Percentiles rank a stretch among this genome's conserved stretches.
Conservation (phyloP, 306 rosid species). For the Delonix regia region DNA sequence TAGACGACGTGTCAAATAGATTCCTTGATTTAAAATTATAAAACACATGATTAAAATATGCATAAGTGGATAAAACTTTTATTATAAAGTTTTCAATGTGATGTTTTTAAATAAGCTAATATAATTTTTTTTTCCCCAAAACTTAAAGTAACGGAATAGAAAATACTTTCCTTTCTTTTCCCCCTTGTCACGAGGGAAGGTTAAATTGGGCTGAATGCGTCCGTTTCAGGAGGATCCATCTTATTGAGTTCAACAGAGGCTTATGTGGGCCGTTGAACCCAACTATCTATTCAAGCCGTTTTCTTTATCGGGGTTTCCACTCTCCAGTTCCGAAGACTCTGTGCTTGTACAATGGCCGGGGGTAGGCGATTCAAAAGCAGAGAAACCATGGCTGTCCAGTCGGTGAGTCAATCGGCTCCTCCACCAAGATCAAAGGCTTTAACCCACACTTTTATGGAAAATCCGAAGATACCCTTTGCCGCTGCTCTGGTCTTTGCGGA, state of each 20-base stretch:
- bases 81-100: too few species aligned
- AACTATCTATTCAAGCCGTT: background rate
- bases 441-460: conserved; percentile 1
- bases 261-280: background rate
- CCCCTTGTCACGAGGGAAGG: background rate
- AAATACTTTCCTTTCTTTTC: background rate
- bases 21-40: too few species aligned
- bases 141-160: too few species aligned
- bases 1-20: too few species aligned
- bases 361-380: conserved; percentile 42
- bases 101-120: too few species aligned
- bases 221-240: background rate
- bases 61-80: too few species aligned
- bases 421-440: conserved; percentile 33
- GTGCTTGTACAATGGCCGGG: background rate
- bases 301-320: background rate
- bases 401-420: conserved; percentile 47
- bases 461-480: conserved; percentile 54
- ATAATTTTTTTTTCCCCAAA: too few species aligned
- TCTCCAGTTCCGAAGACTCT: background rate
- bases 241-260: background rate
- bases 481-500: conserved; percentile 61
- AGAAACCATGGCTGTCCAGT: conserved; percentile 60
- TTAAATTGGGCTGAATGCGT: background rate
- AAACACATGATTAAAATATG: too few species aligned